Conservation (phyloP, 306 rosid genomes). For the Sesbania bispinosa region DNA sequence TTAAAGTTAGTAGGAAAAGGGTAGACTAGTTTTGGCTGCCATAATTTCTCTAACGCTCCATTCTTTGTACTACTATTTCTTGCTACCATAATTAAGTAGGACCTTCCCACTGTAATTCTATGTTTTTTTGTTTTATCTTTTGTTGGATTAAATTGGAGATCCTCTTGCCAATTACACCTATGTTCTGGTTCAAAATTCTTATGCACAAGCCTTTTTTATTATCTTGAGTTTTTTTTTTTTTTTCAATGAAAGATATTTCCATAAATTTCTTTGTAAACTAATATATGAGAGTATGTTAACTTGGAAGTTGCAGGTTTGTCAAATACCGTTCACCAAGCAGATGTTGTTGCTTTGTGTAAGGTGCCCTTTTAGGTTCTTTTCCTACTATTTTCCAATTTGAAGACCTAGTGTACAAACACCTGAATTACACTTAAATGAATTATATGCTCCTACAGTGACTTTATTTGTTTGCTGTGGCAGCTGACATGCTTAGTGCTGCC, state of each 20-base stretch:
- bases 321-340: slow-evolving; percentile 50
- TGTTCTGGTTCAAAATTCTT: slow-evolving; percentile 2
- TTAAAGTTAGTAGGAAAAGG: neutral
- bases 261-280: neutral
- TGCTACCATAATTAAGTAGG: neutral
- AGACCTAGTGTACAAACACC: slow-evolving; percentile 18
- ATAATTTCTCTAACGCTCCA: neutral
- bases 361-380: slow-evolving; percentile 37
- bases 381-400: slow-evolving; percentile 24
- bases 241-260: neutral
- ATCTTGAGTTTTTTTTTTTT: neutral
- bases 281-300: too few relatives aligned
- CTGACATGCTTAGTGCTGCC: slow-evolving; percentile 80
- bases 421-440: slow-evolving; percentile 11
- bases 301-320: slow-evolving; percentile 55
- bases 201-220: neutral
- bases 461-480: slow-evolving; percentile 52
- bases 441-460: slow-evolving; percentile 16
- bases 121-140: neutral
- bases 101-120: neutral
- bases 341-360: slow-evolving; percentile 76
- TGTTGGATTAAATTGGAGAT: neutral
- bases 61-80: neutral
- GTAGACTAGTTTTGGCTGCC: neutral
- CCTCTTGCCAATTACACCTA: neutral